Conservation (phyloP, 345 rosid genomes). For the Arabis hirsuta region DNA sequence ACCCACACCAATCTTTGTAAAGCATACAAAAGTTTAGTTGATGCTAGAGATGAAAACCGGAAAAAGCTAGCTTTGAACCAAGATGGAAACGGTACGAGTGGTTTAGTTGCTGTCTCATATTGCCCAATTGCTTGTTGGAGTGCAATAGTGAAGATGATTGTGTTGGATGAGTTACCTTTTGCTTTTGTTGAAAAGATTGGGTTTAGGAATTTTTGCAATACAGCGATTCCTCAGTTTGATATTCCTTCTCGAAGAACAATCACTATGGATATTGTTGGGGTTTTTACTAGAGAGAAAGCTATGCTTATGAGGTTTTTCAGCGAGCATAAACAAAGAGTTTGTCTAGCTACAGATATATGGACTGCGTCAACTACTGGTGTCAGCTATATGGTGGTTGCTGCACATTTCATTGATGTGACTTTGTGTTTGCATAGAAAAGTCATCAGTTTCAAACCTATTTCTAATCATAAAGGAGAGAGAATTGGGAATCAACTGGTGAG, state of each 20-base stretch:
- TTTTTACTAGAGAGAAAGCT: background rate
- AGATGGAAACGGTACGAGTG: background rate
- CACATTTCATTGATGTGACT: background rate
- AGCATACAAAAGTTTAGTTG: background rate
- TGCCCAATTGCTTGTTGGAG: background rate
- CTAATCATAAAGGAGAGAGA: background rate
- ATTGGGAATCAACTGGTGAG: background rate
- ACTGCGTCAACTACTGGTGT: background rate
- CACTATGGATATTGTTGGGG: background rate
- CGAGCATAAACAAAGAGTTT: background rate
- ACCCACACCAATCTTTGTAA: background rate
- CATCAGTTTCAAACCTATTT: background rate
- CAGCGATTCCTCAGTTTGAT: background rate
- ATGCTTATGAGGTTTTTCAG: background rate
- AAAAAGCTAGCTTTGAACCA: background rate
- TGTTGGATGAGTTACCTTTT: constrained; percentile 10
- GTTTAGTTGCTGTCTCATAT: background rate
- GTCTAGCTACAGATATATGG: background rate
- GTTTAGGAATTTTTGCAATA: background rate
- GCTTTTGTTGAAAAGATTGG: constrained; percentile 5
- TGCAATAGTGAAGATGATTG: background rate
- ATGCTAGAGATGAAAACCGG: background rate
- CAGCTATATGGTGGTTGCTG: background rate
- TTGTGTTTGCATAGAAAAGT: background rate
- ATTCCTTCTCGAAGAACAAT: constrained; percentile 1